phyloP scores from a whole-genome alignment of 441 rosid species.

The Brassica balearica region DNA sequence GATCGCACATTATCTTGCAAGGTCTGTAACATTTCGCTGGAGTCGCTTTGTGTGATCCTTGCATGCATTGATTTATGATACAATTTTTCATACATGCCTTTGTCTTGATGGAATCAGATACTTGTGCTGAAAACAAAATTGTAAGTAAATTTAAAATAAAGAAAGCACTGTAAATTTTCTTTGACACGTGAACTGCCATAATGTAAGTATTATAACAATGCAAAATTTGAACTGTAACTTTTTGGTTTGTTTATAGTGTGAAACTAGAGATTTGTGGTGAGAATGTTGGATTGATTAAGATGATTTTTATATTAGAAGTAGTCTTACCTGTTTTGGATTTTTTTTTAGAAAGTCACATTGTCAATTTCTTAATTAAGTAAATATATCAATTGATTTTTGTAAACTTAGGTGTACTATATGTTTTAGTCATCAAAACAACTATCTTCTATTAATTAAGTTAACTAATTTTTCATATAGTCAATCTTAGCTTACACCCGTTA shows the following conservation, averaged over 20 bases:
- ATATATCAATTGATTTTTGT: neutral
- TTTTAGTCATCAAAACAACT: neutral
- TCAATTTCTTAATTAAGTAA: neutral
- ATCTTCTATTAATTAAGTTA: neutral
- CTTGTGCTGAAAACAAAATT: neutral
- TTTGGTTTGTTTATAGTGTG: neutral
- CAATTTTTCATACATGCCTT: constrained; percentile 12
- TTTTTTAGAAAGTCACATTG: neutral
- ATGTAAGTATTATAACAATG: neutral
- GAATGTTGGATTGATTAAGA: neutral
- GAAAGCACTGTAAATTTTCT: neutral
- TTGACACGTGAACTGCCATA: neutral
- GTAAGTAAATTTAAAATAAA: neutral
- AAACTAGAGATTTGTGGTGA: neutral
- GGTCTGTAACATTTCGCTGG: constrained; percentile 6
- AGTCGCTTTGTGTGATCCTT: neutral
- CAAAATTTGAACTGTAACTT: neutral
- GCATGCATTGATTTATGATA: constrained; percentile 9
- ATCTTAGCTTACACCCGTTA: neutral
- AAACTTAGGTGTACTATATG: neutral
- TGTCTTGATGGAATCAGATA: neutral
- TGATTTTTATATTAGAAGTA: neutral
- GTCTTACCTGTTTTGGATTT: neutral
- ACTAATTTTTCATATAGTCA: neutral
- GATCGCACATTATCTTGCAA: constrained; percentile 2